phyloP scores from a whole-genome alignment of 345 rosid species.

The Salix viminalis region DNA sequence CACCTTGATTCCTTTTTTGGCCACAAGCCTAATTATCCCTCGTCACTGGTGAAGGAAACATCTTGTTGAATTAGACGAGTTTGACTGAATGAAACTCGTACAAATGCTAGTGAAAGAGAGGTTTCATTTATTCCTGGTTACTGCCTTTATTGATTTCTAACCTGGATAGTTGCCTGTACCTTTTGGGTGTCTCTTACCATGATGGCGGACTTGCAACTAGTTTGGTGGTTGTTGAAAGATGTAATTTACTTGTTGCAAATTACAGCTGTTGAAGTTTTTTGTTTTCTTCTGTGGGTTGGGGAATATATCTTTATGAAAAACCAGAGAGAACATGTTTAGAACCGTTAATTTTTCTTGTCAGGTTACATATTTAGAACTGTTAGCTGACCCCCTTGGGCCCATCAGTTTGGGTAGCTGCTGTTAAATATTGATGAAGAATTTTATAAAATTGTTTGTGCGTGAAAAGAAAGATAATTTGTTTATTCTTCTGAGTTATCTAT shows the following conservation, averaged over 20 bases:
- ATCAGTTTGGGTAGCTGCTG: not conserved
- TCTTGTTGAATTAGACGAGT: not conserved
- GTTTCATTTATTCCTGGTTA: not conserved
- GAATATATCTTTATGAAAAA: not conserved
- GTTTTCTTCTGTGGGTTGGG: not conserved
- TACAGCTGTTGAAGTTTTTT: not conserved
- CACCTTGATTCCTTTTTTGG: not conserved
- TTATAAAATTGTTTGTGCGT: not conserved
- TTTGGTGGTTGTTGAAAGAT: not conserved
- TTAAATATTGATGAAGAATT: not conserved
- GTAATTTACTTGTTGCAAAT: not conserved
- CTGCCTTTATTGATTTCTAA: not conserved
- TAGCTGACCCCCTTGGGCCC: not conserved
- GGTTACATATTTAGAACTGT: not conserved
- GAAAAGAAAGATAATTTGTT: not conserved
- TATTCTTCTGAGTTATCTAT: conserved; percentile 9
- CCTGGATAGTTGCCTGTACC: not conserved
- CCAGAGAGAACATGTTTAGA: not conserved
- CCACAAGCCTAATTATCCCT: not conserved
- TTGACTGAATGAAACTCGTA: not conserved
- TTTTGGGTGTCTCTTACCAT: not conserved
- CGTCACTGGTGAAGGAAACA: not conserved
- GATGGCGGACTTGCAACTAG: not conserved
- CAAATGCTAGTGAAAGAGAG: not conserved
- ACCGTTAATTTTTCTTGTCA: not conserved